A percentile compares a stretch with the other conserved stretches of the same genome.
These are phyloP conservation scores for Oryza brachyantha DNA, from an alignment of 176 grass and related monocot genomes.

Conservation along the genomic window DNA sequence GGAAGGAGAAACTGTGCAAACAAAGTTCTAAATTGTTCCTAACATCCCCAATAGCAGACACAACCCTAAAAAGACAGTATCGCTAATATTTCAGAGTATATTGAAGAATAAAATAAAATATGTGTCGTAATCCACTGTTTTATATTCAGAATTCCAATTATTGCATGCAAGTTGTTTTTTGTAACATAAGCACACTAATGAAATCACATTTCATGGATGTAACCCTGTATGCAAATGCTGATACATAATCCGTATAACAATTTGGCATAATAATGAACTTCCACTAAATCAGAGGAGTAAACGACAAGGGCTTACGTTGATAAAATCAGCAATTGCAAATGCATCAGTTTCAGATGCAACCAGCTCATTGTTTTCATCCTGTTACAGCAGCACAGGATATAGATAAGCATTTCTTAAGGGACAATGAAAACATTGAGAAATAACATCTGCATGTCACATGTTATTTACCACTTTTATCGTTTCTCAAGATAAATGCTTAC, in stretches of 20 bases:
- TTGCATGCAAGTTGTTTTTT: background rate
- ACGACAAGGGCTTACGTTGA: conserved; percentile 57
- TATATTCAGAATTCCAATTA: background rate
- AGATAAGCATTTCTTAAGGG: background rate
- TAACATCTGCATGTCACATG: background rate
- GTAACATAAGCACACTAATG: background rate
- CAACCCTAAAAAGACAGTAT: background rate
- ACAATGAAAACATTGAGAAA: background rate
- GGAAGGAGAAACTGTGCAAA: background rate
- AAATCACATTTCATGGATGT: background rate
- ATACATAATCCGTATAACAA: background rate
- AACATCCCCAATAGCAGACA: background rate
- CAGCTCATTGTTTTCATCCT: conserved; percentile 76
- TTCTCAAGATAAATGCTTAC: conserved; percentile 33
- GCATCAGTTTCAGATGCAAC: conserved; percentile 78
- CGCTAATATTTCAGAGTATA: background rate
- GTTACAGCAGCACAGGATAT: conserved; percentile 29
- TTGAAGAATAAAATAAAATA: background rate
- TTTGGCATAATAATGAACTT: conserved; percentile 11
- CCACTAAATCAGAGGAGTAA: background rate
- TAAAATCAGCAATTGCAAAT: conserved; percentile 73
- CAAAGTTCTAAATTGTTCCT: background rate
- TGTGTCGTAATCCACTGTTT: background rate
- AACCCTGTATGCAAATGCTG: background rate
- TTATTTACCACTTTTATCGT: background rate